Conservation (phyloP, 1,284 basidiomycete species). For the Fomitiporia mediterranea region DNA sequence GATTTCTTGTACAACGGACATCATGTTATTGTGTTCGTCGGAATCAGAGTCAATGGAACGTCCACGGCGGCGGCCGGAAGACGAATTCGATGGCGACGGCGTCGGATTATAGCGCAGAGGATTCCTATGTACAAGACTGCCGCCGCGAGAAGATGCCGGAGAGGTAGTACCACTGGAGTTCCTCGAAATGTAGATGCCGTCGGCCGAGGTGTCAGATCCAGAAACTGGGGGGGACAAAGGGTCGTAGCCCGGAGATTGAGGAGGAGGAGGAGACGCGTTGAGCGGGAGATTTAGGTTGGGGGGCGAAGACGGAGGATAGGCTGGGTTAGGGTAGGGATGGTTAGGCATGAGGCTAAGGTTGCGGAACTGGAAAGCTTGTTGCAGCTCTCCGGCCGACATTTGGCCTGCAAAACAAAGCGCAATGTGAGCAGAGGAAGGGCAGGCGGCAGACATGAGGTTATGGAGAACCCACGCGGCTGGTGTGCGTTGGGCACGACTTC, state of each 20-base stretch:
- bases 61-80: slow-evolving; percentile 54
- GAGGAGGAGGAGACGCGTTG: slow-evolving; percentile 51
- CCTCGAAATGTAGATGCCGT: slow-evolving; percentile 68
- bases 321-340: slow-evolving; percentile 42
- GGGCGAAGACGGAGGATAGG: slow-evolving; percentile 45
- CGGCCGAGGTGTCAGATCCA: slow-evolving; percentile 78
- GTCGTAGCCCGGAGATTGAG: slow-evolving; percentile 74
- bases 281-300: slow-evolving; percentile 49
- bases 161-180: slow-evolving; percentile 74
- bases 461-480: slow-evolving; percentile 27
- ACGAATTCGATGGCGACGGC: slow-evolving; percentile 69
- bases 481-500: slow-evolving; percentile 26
- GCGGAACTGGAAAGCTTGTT: slow-evolving; percentile 41
- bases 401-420: slow-evolving; percentile 20
- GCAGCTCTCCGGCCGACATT: slow-evolving; percentile 24
- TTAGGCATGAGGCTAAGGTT: slow-evolving; percentile 47
- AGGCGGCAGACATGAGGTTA: slow-evolving; percentile 24
- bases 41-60: slow-evolving; percentile 73
- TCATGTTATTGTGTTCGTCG: slow-evolving; percentile 57
- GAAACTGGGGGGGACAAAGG: slow-evolving; percentile 76
- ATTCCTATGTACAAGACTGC: slow-evolving; percentile 67
- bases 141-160: slow-evolving; percentile 65
- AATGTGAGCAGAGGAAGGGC: slow-evolving; percentile 21
- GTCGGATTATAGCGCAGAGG: slow-evolving; percentile 69
- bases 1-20: slow-evolving; percentile 57